phyloP scores from a whole-genome alignment of 495 filamentous ascomycete species.

The Oidiodendron maius region DNA sequence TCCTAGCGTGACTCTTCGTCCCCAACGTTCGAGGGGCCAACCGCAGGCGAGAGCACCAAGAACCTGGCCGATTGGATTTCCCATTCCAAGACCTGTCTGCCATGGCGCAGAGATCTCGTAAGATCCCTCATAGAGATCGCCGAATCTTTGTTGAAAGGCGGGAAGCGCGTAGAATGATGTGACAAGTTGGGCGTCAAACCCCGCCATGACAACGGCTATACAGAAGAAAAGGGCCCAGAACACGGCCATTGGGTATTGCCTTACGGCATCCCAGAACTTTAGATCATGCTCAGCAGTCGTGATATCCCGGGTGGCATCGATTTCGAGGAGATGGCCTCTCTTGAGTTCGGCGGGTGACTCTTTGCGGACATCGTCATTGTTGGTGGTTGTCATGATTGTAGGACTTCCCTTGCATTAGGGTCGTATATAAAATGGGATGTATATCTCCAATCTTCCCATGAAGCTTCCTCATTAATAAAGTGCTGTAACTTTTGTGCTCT shows the following conservation, averaged over 20 bases:
- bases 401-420: not conserved
- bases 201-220: conserved; percentile 38
- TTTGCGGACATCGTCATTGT: not conserved
- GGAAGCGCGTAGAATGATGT: conserved; percentile 31
- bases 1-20: conserved; percentile 31
- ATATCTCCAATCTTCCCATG: too few relatives aligned
- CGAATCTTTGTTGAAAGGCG: conserved; percentile 27
- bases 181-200: conserved; percentile 33
- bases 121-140: conserved; percentile 25
- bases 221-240: conserved; percentile 28
- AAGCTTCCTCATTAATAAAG: too few relatives aligned
- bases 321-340: conserved; percentile 12
- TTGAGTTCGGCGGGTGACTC: conserved; percentile 1
- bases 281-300: conserved; percentile 24
- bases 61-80: conserved; percentile 21
- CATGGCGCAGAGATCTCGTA: conserved; percentile 34
- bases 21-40: conserved; percentile 37
- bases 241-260: conserved; percentile 32
- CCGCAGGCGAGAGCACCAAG: conserved; percentile 40
- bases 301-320: conserved; percentile 21
- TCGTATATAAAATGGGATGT: not conserved
- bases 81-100: conserved; percentile 17
- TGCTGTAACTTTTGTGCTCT: too few relatives aligned
- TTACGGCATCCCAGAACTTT: conserved; percentile 22
- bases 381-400: too few relatives aligned